Percentiles rank a stretch among this genome's conserved stretches.
These are phyloP conservation scores for Jamesozyma piceae DNA, from an alignment of 805 yeast species.

Conservation along the genomic window DNA sequence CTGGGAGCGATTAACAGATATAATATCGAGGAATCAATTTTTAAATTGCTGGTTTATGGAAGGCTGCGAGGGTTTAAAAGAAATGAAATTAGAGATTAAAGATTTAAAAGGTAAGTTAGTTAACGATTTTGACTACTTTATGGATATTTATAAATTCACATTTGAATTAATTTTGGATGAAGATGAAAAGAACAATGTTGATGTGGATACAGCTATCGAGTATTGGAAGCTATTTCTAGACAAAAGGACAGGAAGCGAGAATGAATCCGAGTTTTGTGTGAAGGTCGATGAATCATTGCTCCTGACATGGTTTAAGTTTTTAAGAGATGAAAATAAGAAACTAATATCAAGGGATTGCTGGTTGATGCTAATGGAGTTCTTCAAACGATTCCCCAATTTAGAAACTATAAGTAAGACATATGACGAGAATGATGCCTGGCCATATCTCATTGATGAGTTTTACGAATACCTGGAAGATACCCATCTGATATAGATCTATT, in stretches of 20 bases:
- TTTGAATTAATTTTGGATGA: constrained; percentile 57
- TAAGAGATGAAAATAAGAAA: constrained; percentile 35
- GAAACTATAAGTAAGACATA: constrained; percentile 44
- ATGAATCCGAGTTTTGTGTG: constrained; percentile 7
- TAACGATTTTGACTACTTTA: constrained; percentile 37
- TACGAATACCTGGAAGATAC: constrained; percentile 42
- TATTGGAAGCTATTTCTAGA: constrained; percentile 69
- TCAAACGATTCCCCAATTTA: constrained; percentile 43
- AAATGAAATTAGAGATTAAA: constrained; percentile 39
- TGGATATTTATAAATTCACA: constrained; percentile 58
- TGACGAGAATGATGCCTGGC: constrained; percentile 87
- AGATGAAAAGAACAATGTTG: constrained; percentile 46
- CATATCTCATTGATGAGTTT: constrained; percentile 75
- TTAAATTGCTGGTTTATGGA: constrained; percentile 18
- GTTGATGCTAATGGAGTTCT: constrained; percentile 71
- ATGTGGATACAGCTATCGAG: constrained; percentile 51
- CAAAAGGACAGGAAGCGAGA: constrained; percentile 1
- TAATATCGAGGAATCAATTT: constrained; percentile 19
- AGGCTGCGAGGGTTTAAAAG: constrained; percentile 28
- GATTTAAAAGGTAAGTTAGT: constrained; percentile 29
- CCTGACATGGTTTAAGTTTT: constrained; percentile 52
- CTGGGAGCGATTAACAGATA: constrained; percentile 19
- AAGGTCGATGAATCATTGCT: constrained; percentile 28
- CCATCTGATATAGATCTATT: background rate
- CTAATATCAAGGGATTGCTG: constrained; percentile 67